These are phyloP conservation scores for Caryopteris hybrid DNA, from an alignment of 305 asterid species.

Conservation along the genomic window DNA sequence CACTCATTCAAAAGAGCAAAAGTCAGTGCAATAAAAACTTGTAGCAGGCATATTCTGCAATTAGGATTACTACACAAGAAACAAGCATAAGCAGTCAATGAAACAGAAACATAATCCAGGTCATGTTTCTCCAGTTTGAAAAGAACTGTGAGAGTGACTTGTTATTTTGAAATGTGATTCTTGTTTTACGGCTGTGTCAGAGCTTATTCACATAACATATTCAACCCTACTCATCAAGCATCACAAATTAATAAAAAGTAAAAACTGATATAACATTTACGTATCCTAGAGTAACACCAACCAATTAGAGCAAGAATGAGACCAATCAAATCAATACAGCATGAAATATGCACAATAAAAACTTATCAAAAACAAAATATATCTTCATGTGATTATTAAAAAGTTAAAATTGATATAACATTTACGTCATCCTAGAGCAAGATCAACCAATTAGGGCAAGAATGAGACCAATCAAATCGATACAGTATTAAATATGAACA, in stretches of 20 bases:
- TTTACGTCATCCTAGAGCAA: neutral
- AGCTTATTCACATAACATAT: conserved; percentile 9
- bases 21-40: neutral
- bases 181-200: neutral
- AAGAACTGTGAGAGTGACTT: neutral
- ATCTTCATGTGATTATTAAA: neutral
- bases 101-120: neutral
- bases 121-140: neutral
- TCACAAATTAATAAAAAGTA: neutral
- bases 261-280: neutral
- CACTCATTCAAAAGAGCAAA: neutral
- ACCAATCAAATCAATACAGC: neutral
- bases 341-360: conserved; percentile 2
- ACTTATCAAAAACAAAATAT: neutral
- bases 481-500: conserved; percentile 3
- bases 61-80: neutral
- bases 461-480: neutral
- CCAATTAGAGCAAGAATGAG: neutral
- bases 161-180: neutral
- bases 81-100: neutral
- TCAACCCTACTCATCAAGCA: neutral
- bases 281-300: neutral
- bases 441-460: neutral
- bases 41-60: neutral
- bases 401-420: neutral